Percentiles rank a stretch among this genome's conserved stretches.
phyloP scores from a whole-genome alignment of 352 stramenopile genomes.

The Hyaloperonospora brassicae region DNA sequence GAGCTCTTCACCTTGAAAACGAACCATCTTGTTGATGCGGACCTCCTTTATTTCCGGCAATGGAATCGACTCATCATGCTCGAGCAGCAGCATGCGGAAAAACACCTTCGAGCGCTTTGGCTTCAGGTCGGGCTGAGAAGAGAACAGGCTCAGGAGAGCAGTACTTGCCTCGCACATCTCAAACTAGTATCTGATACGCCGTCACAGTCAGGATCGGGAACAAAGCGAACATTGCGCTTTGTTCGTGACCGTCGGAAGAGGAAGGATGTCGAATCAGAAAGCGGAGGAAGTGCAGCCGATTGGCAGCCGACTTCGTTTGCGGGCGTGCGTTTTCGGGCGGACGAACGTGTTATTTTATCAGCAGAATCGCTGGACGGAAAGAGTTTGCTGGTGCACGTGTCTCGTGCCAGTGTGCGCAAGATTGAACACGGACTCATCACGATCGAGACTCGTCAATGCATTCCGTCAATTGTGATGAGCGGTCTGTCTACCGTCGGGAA shows the following conservation, averaged over 20 bases:
- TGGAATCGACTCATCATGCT: constrained; percentile 70
- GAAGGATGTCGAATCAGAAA: constrained; percentile 1
- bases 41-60: constrained; percentile 62
- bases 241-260: constrained; percentile 37
- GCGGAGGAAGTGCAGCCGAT: background rate
- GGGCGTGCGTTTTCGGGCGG: constrained; percentile 47
- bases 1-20: constrained; percentile 58
- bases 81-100: constrained; percentile 68
- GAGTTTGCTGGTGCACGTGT: constrained; percentile 55
- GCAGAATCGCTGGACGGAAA: constrained; percentile 61
- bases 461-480: constrained; percentile 48
- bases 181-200: constrained; percentile 41
- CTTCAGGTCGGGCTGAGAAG: constrained; percentile 51
- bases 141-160: constrained; percentile 42
- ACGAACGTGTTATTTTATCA: constrained; percentile 71
- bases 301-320: constrained; percentile 34
- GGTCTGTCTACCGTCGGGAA: constrained; percentile 54
- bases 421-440: constrained; percentile 42
- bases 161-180: constrained; percentile 48
- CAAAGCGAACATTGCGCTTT: constrained; percentile 39
- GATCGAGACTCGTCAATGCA: constrained; percentile 47
- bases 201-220: constrained; percentile 22
- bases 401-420: constrained; percentile 38
- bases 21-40: constrained; percentile 39
- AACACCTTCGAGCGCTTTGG: constrained; percentile 60